Base-by-base conservation (phyloP, 2,329 filamentous ascomycete genomes). In the Nemania sp. region DNA sequence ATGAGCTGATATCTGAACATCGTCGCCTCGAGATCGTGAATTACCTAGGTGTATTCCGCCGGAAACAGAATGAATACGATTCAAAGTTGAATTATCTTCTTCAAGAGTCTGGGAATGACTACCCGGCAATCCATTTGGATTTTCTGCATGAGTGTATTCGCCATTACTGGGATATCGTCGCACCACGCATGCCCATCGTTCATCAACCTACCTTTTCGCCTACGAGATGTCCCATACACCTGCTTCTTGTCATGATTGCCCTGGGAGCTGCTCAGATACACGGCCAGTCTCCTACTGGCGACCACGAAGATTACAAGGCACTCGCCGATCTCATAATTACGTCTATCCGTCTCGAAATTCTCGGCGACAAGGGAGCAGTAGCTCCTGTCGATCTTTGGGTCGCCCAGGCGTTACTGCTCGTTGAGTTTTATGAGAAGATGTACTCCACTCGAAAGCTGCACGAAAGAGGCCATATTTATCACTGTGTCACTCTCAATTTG, bases 391-490 rank as follows among this genome's bases (percentile, higher is more conserved):
- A 92, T 73, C 81, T 98, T 2, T 97, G 93, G 93, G 90, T 96
- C 0, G 95, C 96, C 70, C 94, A 97, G 77, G 90, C 93, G 0
- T 82, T 97, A 52, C 81, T 98, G 1, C 83, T 97, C 3, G 83
- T 98, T 1, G 94, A 98, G 77, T 88, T 94, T 4, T 97, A 95
- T 74, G 94, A 98, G 81, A 98, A 97, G 84, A 92, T 97, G 87
- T 96, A 93, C 78, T 93, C 92, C 1, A 94, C 93, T 0, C 87
- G 93, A 49, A 87, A 88, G 18, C 83, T 97, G 27, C 94, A 98
- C 79, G 94, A 97, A 78, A 86, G 94, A 72, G 92, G 93, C 0
- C 93, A 97, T 74, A 96, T 97, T 43, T 94, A 97, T 75, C 94
- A 97, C 76, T 91, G 92, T 4, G 93, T 93, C 0, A 95, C 93